Evolutionary conservation across 805 yeast species (phyloP).

Genomic region (Kodamaea nitidulidarum): DNA sequence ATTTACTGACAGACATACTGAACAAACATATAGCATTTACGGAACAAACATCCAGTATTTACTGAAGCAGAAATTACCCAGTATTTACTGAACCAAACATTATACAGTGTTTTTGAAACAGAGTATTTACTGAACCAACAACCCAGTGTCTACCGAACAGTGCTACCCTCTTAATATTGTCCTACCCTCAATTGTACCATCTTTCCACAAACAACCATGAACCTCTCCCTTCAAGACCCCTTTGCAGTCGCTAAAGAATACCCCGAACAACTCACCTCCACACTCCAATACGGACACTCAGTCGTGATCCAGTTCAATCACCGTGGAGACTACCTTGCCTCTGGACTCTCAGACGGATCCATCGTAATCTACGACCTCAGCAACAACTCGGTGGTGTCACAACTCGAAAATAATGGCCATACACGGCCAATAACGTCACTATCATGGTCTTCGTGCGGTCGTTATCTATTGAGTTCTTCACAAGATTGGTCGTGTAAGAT

Average conservation of each 20-base stretch:
- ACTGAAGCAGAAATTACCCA: no score
- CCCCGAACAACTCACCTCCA: slow-evolving; percentile 77
- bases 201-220: slow-evolving; percentile 46
- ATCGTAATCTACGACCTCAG: slow-evolving; percentile 71
- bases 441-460: slow-evolving; percentile 71
- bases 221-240: slow-evolving; percentile 81
- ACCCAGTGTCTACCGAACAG: no score
- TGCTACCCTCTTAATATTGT: no score
- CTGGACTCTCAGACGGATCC: slow-evolving; percentile 72
- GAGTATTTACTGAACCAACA: no score
- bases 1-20: no score
- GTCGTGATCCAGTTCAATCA: slow-evolving; percentile 65
- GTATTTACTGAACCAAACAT: no score
- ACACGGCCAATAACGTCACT: slow-evolving; percentile 67
- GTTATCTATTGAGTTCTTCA: slow-evolving; percentile 63
- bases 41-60: no score
- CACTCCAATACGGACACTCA: slow-evolving; percentile 61
- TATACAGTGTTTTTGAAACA: no score
- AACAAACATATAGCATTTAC: no score
- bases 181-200: no score
- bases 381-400: slow-evolving; percentile 52
- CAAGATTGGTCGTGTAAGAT: slow-evolving; percentile 79
- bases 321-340: slow-evolving; percentile 82
- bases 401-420: slow-evolving; percentile 54
- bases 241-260: slow-evolving; percentile 87